Evolutionary conservation across 2,329 filamentous ascomycete genomes (phyloP).

Genomic region (Diaporthe vaccinii): DNA sequence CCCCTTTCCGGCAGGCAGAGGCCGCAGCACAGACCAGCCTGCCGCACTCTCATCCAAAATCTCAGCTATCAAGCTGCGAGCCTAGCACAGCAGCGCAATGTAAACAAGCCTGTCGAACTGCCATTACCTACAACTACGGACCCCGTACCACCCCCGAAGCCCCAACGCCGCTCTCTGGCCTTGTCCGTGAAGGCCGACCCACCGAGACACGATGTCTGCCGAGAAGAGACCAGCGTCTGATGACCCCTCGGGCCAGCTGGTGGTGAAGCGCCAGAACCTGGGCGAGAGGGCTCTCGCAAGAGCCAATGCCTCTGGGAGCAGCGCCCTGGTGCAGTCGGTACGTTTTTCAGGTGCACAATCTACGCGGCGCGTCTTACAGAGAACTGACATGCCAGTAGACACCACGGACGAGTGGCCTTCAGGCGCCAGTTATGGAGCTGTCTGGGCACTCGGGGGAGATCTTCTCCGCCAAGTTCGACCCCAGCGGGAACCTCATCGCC

Average conservation of each 20-base stretch:
- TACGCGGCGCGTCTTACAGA: constrained; percentile 40
- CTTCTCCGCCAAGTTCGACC: constrained; percentile 91
- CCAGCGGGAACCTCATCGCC: constrained; percentile 88
- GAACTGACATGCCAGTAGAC: constrained; percentile 63
- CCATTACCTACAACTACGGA: not conserved
- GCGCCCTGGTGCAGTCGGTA: constrained; percentile 66
- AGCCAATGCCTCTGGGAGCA: constrained; percentile 62
- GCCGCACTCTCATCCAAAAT: constrained; percentile 29
- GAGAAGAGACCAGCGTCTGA: constrained; percentile 94
- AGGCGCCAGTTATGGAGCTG: constrained; percentile 95
- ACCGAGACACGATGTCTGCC: constrained; percentile 76
- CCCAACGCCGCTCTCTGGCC: constrained; percentile 3
- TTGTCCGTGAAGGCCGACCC: constrained; percentile 38
- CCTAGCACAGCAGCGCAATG: not conserved
- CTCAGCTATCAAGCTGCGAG: constrained; percentile 7
- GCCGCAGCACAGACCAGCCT: constrained; percentile 34
- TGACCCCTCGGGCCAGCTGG: constrained; percentile 83
- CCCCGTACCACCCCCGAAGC: not conserved
- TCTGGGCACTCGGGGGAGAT: constrained; percentile 87
- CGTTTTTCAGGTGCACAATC: constrained; percentile 43
- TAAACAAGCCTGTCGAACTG: constrained; percentile 14
- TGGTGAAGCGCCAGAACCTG: constrained; percentile 90
- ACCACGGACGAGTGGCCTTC: constrained; percentile 83
- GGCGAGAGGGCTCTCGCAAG: constrained; percentile 64
- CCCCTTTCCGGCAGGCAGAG: constrained; percentile 34